Conservation (phyloP, 2,329 filamentous ascomycete genomes). For the Trichoderma polysporum region DNA sequence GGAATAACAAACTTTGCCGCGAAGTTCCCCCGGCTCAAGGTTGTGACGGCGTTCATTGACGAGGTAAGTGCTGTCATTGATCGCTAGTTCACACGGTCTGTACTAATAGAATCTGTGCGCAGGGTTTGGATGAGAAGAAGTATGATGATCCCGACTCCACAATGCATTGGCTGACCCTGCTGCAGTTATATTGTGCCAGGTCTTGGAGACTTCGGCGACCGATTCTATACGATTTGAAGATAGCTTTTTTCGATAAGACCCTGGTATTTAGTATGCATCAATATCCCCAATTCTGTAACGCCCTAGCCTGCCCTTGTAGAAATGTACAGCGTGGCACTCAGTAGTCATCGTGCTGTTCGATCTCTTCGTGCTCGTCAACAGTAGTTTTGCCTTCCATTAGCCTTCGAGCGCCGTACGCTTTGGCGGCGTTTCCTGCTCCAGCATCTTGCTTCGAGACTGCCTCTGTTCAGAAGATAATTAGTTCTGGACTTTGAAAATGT, state of each 20-base stretch:
- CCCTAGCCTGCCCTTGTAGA: slow-evolving; percentile 1
- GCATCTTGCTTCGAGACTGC: slow-evolving; percentile 50
- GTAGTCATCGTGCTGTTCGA: slow-evolving; percentile 57
- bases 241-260: not conserved
- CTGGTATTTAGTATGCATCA: slow-evolving; percentile 4
- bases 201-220: slow-evolving; percentile 90
- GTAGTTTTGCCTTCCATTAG: slow-evolving; percentile 29
- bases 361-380: slow-evolving; percentile 50
- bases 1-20: slow-evolving; percentile 86
- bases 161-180: slow-evolving; percentile 37
- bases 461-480: slow-evolving; percentile 37
- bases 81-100: not conserved
- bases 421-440: slow-evolving; percentile 29
- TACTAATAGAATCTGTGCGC: slow-evolving; percentile 21
- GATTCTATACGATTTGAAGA: slow-evolving; percentile 83
- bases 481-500: slow-evolving; percentile 15
- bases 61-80: slow-evolving; percentile 48
- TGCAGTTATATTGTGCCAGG: slow-evolving; percentile 90
- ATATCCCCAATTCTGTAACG: slow-evolving; percentile 7
- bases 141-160: slow-evolving; percentile 44
- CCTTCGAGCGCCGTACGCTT: slow-evolving; percentile 27
- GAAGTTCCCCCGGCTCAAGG: slow-evolving; percentile 82
- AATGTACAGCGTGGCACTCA: slow-evolving; percentile 34
- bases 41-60: slow-evolving; percentile 95
- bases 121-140: slow-evolving; percentile 97